Percentiles rank a stretch among this genome's conserved stretches.
Evolutionary conservation across 345 rosid species (phyloP).

Genomic region (Syzygium grande): DNA sequence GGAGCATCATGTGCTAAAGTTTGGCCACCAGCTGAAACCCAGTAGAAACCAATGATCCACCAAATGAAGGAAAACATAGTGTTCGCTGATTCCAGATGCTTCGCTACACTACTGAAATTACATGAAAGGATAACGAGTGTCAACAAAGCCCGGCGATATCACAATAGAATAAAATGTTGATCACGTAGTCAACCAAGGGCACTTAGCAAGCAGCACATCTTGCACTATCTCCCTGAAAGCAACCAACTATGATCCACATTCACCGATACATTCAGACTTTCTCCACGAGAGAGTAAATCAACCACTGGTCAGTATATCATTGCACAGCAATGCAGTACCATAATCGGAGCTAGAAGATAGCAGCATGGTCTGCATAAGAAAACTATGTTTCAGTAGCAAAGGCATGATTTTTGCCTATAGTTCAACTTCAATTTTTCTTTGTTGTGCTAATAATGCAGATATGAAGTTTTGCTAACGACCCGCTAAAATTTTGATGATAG

Average conservation of each 20-base stretch:
- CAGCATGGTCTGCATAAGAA: neutral
- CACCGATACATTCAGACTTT: neutral
- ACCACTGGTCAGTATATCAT: neutral
- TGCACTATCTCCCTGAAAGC: neutral
- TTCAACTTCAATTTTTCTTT: neutral
- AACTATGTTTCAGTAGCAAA: neutral
- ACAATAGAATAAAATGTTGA: neutral
- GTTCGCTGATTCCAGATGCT: constrained; percentile 94
- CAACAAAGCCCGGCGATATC: neutral
- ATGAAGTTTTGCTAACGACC: neutral
- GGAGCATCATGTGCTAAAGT: constrained; percentile 57
- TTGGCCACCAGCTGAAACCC: constrained; percentile 96
- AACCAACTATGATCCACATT: neutral
- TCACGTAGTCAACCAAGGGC: neutral
- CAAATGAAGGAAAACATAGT: constrained; percentile 97
- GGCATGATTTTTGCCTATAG: neutral
- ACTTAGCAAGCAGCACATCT: neutral
- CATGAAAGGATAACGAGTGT: neutral
- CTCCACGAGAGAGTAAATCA: neutral
- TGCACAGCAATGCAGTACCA: neutral
- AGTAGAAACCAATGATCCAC: constrained; percentile 99
- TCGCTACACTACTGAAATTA: constrained; percentile 46
- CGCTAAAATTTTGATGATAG: neutral
- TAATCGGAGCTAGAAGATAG: neutral
- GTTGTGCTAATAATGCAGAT: neutral